Conservation (phyloP, 257 asterid species). For the Solanum ahanhuiri region DNA sequence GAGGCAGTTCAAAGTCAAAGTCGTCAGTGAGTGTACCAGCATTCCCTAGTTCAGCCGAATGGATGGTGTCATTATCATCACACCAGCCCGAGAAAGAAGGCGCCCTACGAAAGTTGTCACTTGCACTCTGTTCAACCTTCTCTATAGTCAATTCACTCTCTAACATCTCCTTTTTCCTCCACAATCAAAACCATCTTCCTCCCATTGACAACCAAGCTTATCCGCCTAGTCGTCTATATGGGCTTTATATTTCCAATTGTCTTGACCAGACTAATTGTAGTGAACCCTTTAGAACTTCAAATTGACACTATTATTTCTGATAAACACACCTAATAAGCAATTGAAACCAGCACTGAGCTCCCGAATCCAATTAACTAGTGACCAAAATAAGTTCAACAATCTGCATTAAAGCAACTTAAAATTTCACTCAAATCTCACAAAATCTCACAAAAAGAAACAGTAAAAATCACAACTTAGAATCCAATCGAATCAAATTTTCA, state of each 20-base stretch:
- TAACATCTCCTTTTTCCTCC: constrained; percentile 41
- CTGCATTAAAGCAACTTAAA: neutral
- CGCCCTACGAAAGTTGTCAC: constrained; percentile 34
- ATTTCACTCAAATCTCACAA: neutral
- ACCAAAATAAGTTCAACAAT: neutral
- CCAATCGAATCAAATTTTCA: neutral
- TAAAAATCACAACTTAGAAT: neutral
- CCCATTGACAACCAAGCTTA: neutral
- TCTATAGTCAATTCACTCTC: constrained; percentile 22
- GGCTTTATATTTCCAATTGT: neutral
- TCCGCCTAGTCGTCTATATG: neutral
- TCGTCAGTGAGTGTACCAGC: constrained; percentile 19
- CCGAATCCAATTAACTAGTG: neutral
- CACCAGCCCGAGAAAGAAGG: constrained; percentile 73
- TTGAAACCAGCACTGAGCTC: neutral
- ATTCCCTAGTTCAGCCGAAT: constrained; percentile 19
- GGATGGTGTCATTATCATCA: constrained; percentile 43
- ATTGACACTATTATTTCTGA: neutral
- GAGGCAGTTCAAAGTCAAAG: constrained; percentile 40
- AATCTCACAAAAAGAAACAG: neutral
- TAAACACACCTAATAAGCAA: neutral
- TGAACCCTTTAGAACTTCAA: neutral
- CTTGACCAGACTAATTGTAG: neutral
- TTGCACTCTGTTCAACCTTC: constrained; percentile 28
- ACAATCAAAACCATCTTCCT: constrained; percentile 13